phyloP scores from a whole-genome alignment of 306 rosid species.

The Lotus japonicus region DNA sequence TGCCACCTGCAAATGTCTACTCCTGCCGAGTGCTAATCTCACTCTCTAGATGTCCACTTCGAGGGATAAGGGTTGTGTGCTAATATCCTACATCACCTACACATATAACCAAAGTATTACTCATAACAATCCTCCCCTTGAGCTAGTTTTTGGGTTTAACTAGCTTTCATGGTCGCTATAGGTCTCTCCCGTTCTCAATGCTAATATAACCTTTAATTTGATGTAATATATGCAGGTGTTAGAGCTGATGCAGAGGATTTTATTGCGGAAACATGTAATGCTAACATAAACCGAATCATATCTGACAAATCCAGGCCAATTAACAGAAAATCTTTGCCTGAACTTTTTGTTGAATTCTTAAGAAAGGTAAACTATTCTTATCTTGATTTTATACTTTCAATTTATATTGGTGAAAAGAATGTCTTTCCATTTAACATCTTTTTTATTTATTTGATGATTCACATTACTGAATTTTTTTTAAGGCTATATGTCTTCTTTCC shows the following conservation, averaged over 20 bases:
- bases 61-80: background rate
- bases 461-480: background rate
- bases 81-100: too few species aligned
- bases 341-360: conserved; percentile 68
- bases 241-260: conserved; percentile 51
- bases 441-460: background rate
- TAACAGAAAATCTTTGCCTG: conserved; percentile 61
- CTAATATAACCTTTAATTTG: background rate
- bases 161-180: background rate
- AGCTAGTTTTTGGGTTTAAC: background rate
- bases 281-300: conserved; percentile 39
- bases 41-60: background rate
- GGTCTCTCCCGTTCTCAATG: background rate
- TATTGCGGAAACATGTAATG: conserved; percentile 47
- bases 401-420: background rate
- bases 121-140: background rate
- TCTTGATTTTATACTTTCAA: conserved; percentile 8
- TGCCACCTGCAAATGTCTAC: background rate
- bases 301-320: conserved; percentile 34
- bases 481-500: background rate
- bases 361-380: conserved; percentile 42
- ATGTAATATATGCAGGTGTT: conserved; percentile 53
- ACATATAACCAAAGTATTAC: background rate
- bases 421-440: conserved; percentile 1
- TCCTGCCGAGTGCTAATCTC: background rate